Evolutionary conservation across 2,329 filamentous ascomycete genomes (phyloP), one percentile per base, ranked within the genome.

Genomic region (Diaporthe sp.): DNA sequence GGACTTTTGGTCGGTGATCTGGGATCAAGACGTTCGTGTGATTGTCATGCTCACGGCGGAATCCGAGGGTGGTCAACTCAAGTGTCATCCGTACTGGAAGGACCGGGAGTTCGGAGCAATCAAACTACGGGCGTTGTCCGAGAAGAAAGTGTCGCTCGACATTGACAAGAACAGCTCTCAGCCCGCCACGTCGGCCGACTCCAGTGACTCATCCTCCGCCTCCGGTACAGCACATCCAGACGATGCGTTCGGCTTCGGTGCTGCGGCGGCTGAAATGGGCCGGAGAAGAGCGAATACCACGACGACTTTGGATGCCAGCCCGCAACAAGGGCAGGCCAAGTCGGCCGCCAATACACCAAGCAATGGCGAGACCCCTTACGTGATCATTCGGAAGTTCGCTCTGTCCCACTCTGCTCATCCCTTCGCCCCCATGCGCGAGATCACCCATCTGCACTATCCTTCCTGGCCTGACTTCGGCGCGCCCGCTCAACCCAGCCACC

Each of bases 391-490:
- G 59, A 97, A 97, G 81, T 97, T 98, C 79, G 93, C 94, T 0
- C 85, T 99, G 37, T 92, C 92, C 1, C 94, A 98, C 81, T 86
- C 91, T 3, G 86, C 90, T 2, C 90, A 94, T 73, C 96, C 96
- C 0, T 98, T 98, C 80, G 91, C 92, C 27, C 94, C 95, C 0
- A 93, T 98, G 77, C 93, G 96, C 32, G 96, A 98, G 83, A 93
- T 99, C 76, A 98, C 96, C 0, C 97, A 99, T 78, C 86, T 99
- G 19, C 96, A 98, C 81, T 98, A 98, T 82, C 92, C 95, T 0
- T 92, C 93, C n/a, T 99, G 97, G 97, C 97, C 97, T 0, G 97
- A 99, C 80, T 98, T 98, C 83, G 97, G 97, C 27, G 93, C 95
- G 0, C 96, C 96, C 0, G 95, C 97, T 0, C 94, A 97, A 79